These are phyloP conservation scores for Candida bentonensis DNA, from an alignment of 805 yeast genomes.

Conservation along the genomic window DNA sequence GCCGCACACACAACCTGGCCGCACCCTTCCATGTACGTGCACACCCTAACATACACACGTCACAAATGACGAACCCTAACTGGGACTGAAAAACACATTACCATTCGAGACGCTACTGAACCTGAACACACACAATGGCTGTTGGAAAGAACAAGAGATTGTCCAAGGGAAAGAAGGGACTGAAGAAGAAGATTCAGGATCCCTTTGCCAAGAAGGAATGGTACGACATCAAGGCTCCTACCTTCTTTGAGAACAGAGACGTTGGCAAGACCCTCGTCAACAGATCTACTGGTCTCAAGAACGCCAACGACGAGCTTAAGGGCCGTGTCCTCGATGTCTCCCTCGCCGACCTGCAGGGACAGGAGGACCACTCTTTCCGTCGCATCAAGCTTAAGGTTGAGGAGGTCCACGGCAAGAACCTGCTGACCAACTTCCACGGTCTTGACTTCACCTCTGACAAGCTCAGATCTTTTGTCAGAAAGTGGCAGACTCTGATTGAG, in stretches of 20 bases:
- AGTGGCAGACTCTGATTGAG: slow-evolving; percentile 98
- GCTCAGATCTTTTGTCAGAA: slow-evolving; percentile 94
- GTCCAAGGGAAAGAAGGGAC: slow-evolving; percentile 87
- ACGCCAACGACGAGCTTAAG: slow-evolving; percentile 95
- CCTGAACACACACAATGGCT: slow-evolving; percentile 33
- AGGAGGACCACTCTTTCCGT: slow-evolving; percentile 98
- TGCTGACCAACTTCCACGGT: slow-evolving; percentile 99
- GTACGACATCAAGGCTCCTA: slow-evolving; percentile 97
- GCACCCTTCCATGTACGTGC: too few species aligned
- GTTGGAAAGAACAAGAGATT: slow-evolving; percentile 80
- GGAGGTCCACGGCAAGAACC: slow-evolving; percentile 97
- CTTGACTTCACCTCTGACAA: slow-evolving; percentile 96
- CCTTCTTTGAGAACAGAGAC: slow-evolving; percentile 95
- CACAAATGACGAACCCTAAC: neutral
- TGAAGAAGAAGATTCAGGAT: slow-evolving; percentile 98
- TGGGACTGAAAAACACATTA: neutral
- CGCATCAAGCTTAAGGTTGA: slow-evolving; percentile 95
- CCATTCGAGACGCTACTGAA: neutral
- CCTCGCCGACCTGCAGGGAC: slow-evolving; percentile 95
- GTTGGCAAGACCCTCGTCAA: slow-evolving; percentile 98
- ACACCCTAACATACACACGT: neutral
- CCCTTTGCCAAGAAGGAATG: slow-evolving; percentile 99
- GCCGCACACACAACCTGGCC: too few species aligned
- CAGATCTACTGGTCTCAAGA: slow-evolving; percentile 95
- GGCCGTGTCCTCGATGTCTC: slow-evolving; percentile 95